Evolutionary conservation across 345 rosid species (phyloP).

Genomic region (Populus tremula): DNA sequence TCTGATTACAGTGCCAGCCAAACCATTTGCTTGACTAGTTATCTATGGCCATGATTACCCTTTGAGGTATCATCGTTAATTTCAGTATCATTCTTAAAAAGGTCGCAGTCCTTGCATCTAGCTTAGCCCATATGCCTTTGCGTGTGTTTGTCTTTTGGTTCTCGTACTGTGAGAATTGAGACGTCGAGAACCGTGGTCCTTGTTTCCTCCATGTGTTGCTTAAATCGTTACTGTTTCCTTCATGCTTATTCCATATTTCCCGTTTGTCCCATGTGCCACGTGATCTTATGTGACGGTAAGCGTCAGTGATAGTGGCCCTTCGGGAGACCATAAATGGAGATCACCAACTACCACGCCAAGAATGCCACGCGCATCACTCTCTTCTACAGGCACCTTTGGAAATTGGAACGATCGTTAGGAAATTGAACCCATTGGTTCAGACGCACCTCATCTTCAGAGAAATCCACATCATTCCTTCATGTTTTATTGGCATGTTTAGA

Average conservation of each 20-base stretch:
- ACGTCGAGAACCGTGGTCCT: not conserved
- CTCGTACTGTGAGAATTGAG: not conserved
- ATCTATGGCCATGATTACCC: not conserved
- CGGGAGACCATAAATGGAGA: not conserved
- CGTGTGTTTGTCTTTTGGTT: not conserved
- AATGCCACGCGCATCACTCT: not conserved
- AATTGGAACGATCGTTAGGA: not conserved
- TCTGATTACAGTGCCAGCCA: not conserved
- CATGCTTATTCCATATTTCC: not conserved
- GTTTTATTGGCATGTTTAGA: not conserved
- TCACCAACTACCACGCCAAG: not conserved
- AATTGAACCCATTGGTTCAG: not conserved
- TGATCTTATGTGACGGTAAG: not conserved
- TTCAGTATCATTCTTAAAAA: not conserved
- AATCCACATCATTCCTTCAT: not conserved
- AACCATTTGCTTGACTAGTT: not conserved
- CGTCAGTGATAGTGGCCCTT: not conserved
- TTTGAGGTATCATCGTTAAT: not conserved
- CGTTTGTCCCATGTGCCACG: not conserved
- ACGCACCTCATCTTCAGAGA: not conserved
- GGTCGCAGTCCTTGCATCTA: not conserved
- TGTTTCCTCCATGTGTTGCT: not conserved
- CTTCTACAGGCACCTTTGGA: not conserved
- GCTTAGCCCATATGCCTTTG: not conserved
- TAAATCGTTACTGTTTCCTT: not conserved